Evolutionary conservation across 805 yeast genomes (phyloP), one percentile per base, ranked within the genome.

Genomic region (Candida namnaoensis): DNA sequence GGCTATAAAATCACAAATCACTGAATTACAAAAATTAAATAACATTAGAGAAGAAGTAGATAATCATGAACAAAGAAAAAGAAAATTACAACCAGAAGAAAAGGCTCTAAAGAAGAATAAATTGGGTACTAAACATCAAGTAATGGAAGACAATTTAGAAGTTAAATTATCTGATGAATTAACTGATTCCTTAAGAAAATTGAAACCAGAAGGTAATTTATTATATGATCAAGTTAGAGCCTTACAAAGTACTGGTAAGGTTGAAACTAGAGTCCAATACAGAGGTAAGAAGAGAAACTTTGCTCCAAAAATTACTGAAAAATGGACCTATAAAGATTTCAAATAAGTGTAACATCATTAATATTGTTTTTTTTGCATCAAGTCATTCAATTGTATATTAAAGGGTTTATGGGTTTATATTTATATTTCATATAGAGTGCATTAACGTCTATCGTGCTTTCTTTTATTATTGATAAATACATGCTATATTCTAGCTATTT

Each of bases 271-370:
- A 64, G 74, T 80, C 33, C 86, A 82, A 11, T 50, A 55, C 34
- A 78, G 76, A 44, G 71, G 70, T 49, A 78, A 76, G 60, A 76
- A 69, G 60, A 76, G 82, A 57, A 81, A 76, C 58, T 82, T 81
- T 56, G 71, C 78, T 51, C 82, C 74, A 44, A 87, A 83, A 69
- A 64, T 83, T 47, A 84, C 95, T 28, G 96, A 91, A 62, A 91
- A 90, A 65, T 88, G 95, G 95, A 75, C 90, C 32, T 86, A 84
- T 66, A 91, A 91, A 67, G 95, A 91, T 64, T 86, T 85, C 57
- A 81, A 82, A 64, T 82, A 37, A 43, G 19, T 19, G 19, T 19
- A 19, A 19, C 19, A 19, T 19, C 19, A 3, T 19, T 19, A 19
- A 19, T 19, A 3, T 30, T 11, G 10, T 30, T 30, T 9, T 30